phyloP scores from a whole-genome alignment of 345 rosid species.

The Salix exigua region DNA sequence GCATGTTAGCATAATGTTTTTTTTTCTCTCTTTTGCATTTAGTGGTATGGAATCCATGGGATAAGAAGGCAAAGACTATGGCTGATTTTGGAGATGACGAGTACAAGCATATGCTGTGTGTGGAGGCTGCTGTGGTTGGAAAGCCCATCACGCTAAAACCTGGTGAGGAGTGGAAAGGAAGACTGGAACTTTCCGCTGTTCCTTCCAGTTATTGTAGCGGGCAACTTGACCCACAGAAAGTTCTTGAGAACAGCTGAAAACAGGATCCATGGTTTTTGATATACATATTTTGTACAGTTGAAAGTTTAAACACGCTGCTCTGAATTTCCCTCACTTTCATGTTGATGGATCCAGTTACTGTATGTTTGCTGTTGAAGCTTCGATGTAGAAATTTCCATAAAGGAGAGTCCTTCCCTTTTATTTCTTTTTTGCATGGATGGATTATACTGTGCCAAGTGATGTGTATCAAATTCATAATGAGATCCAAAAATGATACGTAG shows the following conservation, averaged over 20 bases:
- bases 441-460: too few relatives aligned
- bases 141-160: constrained; percentile 20
- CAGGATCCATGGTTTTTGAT: not conserved
- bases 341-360: constrained; percentile 4
- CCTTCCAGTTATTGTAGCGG: constrained; percentile 96
- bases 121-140: constrained; percentile 25
- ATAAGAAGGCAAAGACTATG: constrained; percentile 25
- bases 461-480: too few relatives aligned
- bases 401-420: not conserved
- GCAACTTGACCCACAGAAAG: constrained; percentile 88
- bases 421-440: too few relatives aligned
- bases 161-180: constrained; percentile 87
- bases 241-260: constrained; percentile 49
- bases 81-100: constrained; percentile 53
- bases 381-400: not conserved
- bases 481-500: too few relatives aligned
- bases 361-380: constrained; percentile 1
- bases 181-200: constrained; percentile 81
- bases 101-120: constrained; percentile 52
- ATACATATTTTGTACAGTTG: constrained; percentile 18
- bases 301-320: constrained; percentile 1
- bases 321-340: not conserved
- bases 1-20: not conserved
- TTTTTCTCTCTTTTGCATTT: not conserved
- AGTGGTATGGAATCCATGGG: constrained; percentile 34